Percentiles rank a stretch among this genome's conserved stretches.
Evolutionary conservation across 23 red algal species (phyloP).

Genomic region (Gracilaria caudata): DNA sequence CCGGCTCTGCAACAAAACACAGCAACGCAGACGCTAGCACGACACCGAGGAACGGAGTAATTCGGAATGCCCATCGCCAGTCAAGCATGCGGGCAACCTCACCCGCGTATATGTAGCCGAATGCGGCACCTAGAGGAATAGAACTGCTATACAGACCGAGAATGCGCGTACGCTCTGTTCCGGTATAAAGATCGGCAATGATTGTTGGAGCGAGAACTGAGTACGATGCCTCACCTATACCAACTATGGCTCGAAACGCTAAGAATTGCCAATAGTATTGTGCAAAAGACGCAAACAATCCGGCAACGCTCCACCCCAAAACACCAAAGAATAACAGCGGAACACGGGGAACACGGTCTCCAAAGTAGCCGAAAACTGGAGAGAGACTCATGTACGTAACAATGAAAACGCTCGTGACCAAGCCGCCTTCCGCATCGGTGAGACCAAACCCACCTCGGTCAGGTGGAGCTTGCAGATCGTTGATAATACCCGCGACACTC

Average conservation of each 20-base stretch:
- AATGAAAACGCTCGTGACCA: constrained; percentile 82
- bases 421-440: constrained; percentile 65
- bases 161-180: constrained; percentile 67
- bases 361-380: constrained; percentile 84
- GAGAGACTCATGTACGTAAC: constrained; percentile 85
- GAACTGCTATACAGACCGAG: constrained; percentile 70
- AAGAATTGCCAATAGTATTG: constrained; percentile 70
- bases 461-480: constrained; percentile 73
- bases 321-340: constrained; percentile 69
- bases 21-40: constrained; percentile 56
- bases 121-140: constrained; percentile 69
- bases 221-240: constrained; percentile 83
- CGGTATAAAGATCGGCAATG: constrained; percentile 82
- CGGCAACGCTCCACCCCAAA: constrained; percentile 56
- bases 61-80: constrained; percentile 87
- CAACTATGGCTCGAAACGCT: constrained; percentile 79
- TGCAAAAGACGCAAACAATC: constrained; percentile 64
- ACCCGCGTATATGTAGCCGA: constrained; percentile 83
- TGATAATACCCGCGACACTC: constrained; percentile 77
- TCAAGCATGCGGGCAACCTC: constrained; percentile 65
- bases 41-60: constrained; percentile 69
- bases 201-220: constrained; percentile 78
- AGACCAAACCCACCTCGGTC: constrained; percentile 75
- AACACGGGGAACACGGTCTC: constrained; percentile 73
- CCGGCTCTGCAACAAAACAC: constrained; percentile 60